Percentiles rank a stretch among this genome's conserved stretches.
These are phyloP conservation scores for Monosporascus sp. DNA, from an alignment of 2,329 filamentous ascomycete species.

Conservation along the genomic window DNA sequence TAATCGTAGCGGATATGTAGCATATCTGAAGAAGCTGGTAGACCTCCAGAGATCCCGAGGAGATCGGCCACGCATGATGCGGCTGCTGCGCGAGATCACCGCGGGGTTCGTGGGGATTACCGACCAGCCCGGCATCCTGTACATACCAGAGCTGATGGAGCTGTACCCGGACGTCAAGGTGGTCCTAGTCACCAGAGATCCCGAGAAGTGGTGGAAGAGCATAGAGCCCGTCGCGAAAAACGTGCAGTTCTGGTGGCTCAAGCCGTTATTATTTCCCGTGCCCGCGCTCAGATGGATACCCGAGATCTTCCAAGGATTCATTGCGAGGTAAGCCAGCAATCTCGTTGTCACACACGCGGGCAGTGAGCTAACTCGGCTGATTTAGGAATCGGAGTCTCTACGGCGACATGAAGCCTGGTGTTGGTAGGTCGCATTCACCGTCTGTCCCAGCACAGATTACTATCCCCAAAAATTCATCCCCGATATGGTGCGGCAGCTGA, in stretches of 20 bases:
- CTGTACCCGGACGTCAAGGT: conserved; percentile 45
- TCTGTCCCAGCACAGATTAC: neutral
- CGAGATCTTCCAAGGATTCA: conserved; percentile 2
- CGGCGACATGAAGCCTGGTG: conserved; percentile 2
- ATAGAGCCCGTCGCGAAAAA: conserved; percentile 13
- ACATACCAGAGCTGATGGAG: conserved; percentile 40
- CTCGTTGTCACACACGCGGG: neutral
- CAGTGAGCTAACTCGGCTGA: neutral
- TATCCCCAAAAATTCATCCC: neutral
- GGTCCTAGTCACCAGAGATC: conserved; percentile 34
- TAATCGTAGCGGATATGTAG: neutral
- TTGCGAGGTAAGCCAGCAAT: conserved; percentile 2
- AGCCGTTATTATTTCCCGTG: conserved; percentile 2
- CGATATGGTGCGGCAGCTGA: neutral
- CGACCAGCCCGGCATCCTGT: conserved; percentile 36
- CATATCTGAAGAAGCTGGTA: neutral
- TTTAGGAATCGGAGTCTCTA: conserved; percentile 1
- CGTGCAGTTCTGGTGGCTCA: conserved; percentile 10
- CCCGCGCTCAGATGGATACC: conserved; percentile 3
- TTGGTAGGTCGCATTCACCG: neutral
- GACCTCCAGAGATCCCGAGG: conserved; percentile 1
- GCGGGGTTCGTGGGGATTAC: conserved; percentile 42
- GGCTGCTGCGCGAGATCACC: conserved; percentile 29
- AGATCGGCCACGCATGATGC: conserved; percentile 23
- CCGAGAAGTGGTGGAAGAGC: conserved; percentile 31